A percentile compares a stretch with the other conserved stretches of the same genome.
Evolutionary conservation across 257 asterid species (phyloP).

Genomic region (Fraxinus cuspidata): DNA sequence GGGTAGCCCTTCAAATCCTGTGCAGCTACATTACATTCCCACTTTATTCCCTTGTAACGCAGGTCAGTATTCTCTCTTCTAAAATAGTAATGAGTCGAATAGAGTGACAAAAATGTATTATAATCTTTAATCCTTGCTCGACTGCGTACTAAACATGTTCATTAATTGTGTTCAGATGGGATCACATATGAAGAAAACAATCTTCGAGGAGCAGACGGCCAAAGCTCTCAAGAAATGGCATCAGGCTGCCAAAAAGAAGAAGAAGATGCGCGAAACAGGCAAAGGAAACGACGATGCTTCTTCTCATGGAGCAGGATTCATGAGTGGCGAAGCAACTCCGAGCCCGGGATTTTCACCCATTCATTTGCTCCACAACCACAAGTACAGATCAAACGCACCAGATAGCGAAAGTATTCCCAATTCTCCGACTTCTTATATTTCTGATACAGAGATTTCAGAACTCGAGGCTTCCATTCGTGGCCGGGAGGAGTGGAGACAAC

Average conservation of each 20-base stretch:
- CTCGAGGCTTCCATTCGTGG: slow-evolving; percentile 30
- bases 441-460: slow-evolving; percentile 48
- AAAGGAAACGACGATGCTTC: slow-evolving; percentile 3
- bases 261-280: slow-evolving; percentile 36
- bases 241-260: slow-evolving; percentile 49
- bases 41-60: slow-evolving; percentile 62
- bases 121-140: not conserved
- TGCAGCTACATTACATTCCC: slow-evolving; percentile 74
- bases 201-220: slow-evolving; percentile 67
- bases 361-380: slow-evolving; percentile 53
- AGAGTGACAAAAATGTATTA: too few relatives aligned
- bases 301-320: slow-evolving; percentile 19
- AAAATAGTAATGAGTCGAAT: too few relatives aligned
- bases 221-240: slow-evolving; percentile 67
- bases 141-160: not conserved
- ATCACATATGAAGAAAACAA: slow-evolving; percentile 61
- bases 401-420: slow-evolving; percentile 30
- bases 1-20: slow-evolving; percentile 57
- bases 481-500: not conserved
- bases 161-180: slow-evolving; percentile 47
- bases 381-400: slow-evolving; percentile 32
- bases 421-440: slow-evolving; percentile 38
- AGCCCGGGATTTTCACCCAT: slow-evolving; percentile 41
- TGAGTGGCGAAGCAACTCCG: slow-evolving; percentile 43
- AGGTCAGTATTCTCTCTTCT: slow-evolving; percentile 32